Evolutionary conservation across 2,329 filamentous ascomycete genomes (phyloP).

Genomic region (Fusarium proliferatum): DNA sequence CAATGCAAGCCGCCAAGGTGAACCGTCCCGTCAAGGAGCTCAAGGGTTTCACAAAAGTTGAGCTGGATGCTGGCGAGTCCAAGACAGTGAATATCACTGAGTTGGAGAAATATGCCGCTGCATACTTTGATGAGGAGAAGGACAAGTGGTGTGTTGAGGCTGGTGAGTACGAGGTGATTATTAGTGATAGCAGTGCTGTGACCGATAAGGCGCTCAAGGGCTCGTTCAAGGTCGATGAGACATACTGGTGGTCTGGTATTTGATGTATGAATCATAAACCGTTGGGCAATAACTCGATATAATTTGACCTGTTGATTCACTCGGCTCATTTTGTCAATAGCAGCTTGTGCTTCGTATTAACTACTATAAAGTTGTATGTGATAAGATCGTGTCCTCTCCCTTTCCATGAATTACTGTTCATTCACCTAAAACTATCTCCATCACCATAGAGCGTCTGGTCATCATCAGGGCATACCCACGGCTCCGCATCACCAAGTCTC

Average conservation of each 20-base stretch:
- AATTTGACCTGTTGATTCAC: too few relatives aligned
- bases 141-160: conserved; percentile 74
- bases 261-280: background rate
- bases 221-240: conserved; percentile 68
- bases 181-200: conserved; percentile 67
- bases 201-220: conserved; percentile 61
- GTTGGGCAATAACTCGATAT: too few relatives aligned
- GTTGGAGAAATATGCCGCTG: conserved; percentile 72
- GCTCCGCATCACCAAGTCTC: conserved; percentile 32
- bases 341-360: background rate
- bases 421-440: background rate
- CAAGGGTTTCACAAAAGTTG: conserved; percentile 74
- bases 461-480: conserved; percentile 25
- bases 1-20: conserved; percentile 64
- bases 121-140: conserved; percentile 77
- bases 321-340: background rate
- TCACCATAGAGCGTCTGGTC: background rate
- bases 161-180: conserved; percentile 72
- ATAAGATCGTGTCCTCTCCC: background rate
- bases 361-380: too few relatives aligned
- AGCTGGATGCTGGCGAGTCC: conserved; percentile 68
- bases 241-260: conserved; percentile 75
- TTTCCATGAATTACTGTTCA: background rate
- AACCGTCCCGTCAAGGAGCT: conserved; percentile 70
- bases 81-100: conserved; percentile 67